A percentile compares a stretch with the other conserved stretches of the same genome.
Conservation (phyloP, 495 filamentous ascomycete species). For the Penicillium lagena region DNA sequence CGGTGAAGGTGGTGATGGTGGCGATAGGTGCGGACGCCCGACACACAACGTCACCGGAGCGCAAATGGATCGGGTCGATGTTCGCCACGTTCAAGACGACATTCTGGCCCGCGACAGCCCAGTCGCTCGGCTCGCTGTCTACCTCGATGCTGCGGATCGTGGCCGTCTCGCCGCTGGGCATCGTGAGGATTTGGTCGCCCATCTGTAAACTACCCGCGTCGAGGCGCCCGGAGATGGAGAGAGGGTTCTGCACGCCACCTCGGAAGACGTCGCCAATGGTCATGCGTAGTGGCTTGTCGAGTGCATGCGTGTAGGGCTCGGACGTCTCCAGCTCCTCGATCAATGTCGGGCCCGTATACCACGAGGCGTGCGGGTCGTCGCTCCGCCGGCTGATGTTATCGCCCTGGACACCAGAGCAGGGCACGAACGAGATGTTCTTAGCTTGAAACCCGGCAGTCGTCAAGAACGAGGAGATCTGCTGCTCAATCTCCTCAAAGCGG, state of each 20-base stretch:
- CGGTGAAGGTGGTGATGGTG: slow-evolving; percentile 61
- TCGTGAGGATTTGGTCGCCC: slow-evolving; percentile 71
- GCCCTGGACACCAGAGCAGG: slow-evolving; percentile 81
- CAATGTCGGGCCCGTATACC: slow-evolving; percentile 77
- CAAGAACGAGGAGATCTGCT: slow-evolving; percentile 78
- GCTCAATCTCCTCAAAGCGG: slow-evolving; percentile 77
- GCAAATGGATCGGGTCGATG: slow-evolving; percentile 77
- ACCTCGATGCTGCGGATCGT: slow-evolving; percentile 72
- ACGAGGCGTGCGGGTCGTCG: slow-evolving; percentile 50
- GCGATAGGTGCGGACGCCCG: slow-evolving; percentile 57
- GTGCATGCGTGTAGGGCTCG: slow-evolving; percentile 59
- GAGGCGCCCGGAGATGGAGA: slow-evolving; percentile 80
- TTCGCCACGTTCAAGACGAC: slow-evolving; percentile 75
- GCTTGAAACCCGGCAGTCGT: slow-evolving; percentile 70
- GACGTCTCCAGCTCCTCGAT: slow-evolving; percentile 78
- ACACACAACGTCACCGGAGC: slow-evolving; percentile 81
- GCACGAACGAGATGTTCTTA: slow-evolving; percentile 78
- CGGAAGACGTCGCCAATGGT: slow-evolving; percentile 81
- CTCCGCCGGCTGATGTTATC: slow-evolving; percentile 71
- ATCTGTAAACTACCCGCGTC: slow-evolving; percentile 77
- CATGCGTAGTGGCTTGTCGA: slow-evolving; percentile 77
- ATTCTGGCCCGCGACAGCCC: slow-evolving; percentile 96
- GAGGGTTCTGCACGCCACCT: slow-evolving; percentile 62
- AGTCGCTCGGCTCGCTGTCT: slow-evolving; percentile 65
- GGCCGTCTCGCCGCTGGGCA: slow-evolving; percentile 75